Conservation (phyloP, 2,329 filamentous ascomycete genomes). For the Trichoderma cornu-damae region DNA sequence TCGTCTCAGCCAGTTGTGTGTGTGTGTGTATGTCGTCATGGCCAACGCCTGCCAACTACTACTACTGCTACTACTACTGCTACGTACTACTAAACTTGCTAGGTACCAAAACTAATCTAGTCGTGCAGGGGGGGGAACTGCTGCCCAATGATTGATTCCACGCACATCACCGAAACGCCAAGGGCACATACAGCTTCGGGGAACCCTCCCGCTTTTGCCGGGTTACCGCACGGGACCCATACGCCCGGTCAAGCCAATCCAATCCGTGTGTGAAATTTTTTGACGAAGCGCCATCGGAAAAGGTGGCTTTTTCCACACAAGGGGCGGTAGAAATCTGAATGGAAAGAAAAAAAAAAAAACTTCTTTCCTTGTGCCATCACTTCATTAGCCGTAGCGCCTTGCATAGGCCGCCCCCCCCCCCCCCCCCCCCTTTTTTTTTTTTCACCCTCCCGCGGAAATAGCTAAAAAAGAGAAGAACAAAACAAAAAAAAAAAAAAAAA, state of each 20-base stretch:
- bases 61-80: too few relatives aligned
- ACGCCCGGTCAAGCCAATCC: conserved; percentile 6
- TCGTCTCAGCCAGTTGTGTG: conserved; percentile 15
- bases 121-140: too few relatives aligned
- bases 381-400: conserved; percentile 18
- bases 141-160: conserved; percentile 17
- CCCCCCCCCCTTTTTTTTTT: too few relatives aligned
- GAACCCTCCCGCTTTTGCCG: conserved; percentile 12
- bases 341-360: too few relatives aligned
- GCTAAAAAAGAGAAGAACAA: too few relatives aligned
- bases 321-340: conserved; percentile 15
- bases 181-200: conserved; percentile 11
- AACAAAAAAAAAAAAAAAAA: too few relatives aligned
- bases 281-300: conserved; percentile 8
- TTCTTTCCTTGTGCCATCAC: conserved; percentile 10
- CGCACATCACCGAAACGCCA: conserved; percentile 9
- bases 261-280: conserved; percentile 4
- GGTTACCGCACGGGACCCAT: background rate
- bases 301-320: background rate
- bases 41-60: too few relatives aligned
- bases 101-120: too few relatives aligned
- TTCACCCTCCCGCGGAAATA: conserved; percentile 10
- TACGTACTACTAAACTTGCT: too few relatives aligned
- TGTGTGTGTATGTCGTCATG: conserved; percentile 21
- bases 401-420: conserved; percentile 18